Evolutionary conservation across 2,329 filamentous ascomycete genomes (phyloP).

Genomic region (Thelonectria olida): DNA sequence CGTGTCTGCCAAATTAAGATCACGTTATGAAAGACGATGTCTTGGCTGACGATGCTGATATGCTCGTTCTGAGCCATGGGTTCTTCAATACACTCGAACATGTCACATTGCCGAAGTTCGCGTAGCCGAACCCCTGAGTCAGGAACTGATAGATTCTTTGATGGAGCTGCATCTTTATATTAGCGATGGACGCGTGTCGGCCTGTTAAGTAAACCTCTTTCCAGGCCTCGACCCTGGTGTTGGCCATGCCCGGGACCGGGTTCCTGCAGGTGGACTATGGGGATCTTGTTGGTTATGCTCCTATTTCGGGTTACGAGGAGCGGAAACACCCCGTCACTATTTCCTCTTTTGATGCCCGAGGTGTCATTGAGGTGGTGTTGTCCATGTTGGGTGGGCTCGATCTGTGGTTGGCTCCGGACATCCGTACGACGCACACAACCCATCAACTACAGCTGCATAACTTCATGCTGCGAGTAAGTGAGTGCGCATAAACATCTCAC

Average conservation of each 20-base stretch:
- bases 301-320: slow-evolving; percentile 4
- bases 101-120: neutral
- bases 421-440: neutral
- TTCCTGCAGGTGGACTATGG: neutral
- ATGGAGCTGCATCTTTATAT: neutral
- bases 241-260: neutral
- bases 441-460: neutral
- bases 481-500: too few relatives aligned
- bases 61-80: too few relatives aligned
- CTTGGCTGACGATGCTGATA: neutral
- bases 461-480: too few relatives aligned
- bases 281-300: neutral
- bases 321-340: neutral
- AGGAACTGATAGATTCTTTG: neutral
- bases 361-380: slow-evolving; percentile 2
- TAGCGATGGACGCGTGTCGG: neutral
- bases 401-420: neutral
- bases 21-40: neutral
- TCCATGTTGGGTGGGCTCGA: neutral
- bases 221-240: neutral
- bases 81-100: neutral
- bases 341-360: slow-evolving; percentile 1
- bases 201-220: neutral
- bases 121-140: neutral
- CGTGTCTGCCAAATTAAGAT: neutral